A percentile compares a stretch with the other conserved stretches of the same genome.
Conservation (phyloP, 345 rosid genomes). For the Populus davidiana region DNA sequence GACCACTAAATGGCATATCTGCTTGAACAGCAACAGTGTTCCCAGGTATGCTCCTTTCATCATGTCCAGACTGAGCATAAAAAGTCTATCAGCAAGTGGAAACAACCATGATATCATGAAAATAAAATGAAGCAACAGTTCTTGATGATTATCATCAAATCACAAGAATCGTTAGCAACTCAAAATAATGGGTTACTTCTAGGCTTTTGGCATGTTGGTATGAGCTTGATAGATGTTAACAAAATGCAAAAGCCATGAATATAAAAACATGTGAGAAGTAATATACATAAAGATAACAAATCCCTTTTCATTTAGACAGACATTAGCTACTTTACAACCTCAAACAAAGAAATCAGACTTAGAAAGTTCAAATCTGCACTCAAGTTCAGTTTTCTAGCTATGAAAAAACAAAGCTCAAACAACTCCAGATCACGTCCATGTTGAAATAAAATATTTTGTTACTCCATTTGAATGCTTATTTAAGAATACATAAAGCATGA, state of each 20-base stretch:
- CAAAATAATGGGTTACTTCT: not conserved
- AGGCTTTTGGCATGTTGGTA: not conserved
- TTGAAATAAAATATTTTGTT: not conserved
- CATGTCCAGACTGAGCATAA: conserved; percentile 22
- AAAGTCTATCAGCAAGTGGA: conserved; percentile 2
- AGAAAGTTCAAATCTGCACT: not conserved
- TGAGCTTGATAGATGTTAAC: not conserved
- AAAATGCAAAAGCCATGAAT: no score
- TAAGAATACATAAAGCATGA: not conserved
- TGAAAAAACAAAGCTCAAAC: not conserved
- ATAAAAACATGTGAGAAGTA: not conserved
- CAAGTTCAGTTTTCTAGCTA: not conserved
- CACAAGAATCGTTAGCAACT: not conserved
- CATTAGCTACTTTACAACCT: not conserved
- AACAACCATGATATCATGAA: not conserved
- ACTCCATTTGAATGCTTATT: not conserved
- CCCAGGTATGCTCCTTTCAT: conserved; percentile 44
- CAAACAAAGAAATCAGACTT: not conserved
- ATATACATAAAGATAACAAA: not conserved
- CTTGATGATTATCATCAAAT: not conserved
- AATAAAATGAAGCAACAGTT: not conserved
- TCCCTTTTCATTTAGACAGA: not conserved
- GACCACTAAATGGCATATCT: conserved; percentile 31
- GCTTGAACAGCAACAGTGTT: conserved; percentile 36
- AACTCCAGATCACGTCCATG: not conserved